These are phyloP conservation scores for Leishmania lainsoni DNA, from an alignment of 208 protist species.

Conservation along the genomic window DNA sequence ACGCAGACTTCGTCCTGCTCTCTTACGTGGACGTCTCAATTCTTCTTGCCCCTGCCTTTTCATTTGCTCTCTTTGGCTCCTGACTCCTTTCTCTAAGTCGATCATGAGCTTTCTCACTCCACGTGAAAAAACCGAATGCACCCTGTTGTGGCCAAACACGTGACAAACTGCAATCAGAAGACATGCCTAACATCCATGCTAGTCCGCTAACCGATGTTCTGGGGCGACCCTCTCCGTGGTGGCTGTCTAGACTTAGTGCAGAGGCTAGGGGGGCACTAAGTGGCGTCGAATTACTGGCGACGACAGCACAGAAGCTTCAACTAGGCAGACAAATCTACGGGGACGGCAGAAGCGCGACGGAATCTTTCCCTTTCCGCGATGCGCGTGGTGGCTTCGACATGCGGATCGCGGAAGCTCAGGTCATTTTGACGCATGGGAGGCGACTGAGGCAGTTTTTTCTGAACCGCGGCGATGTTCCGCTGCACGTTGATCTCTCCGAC, in stretches of 20 bases:
- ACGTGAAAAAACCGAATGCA: not conserved
- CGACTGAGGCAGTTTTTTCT: slow-evolving; percentile 13
- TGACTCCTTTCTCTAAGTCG: not conserved
- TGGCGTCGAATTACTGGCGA: not conserved
- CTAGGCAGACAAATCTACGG: not conserved
- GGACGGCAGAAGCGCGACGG: no score
- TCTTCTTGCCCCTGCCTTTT: not conserved
- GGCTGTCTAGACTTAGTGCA: not conserved
- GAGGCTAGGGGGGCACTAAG: not conserved
- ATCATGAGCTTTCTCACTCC: not conserved
- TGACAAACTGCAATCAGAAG: no score
- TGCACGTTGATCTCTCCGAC: slow-evolving; percentile 33
- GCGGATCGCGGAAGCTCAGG: not conserved
- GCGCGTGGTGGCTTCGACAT: not conserved
- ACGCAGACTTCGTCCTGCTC: not conserved
- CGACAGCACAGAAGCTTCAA: slow-evolving; percentile 2
- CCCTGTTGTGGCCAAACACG: no score
- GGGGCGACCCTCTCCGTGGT: slow-evolving; percentile 3
- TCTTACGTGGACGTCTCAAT: not conserved
- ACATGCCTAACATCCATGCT: not conserved
- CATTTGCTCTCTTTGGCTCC: not conserved
- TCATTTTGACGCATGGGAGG: slow-evolving; percentile 30
- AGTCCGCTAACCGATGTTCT: not conserved
- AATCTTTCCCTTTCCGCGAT: not conserved
- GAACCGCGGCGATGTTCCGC: slow-evolving; percentile 32